Evolutionary conservation across 805 yeast genomes (phyloP), one percentile per base, ranked within the genome.

Genomic region (Candida michaelii): DNA sequence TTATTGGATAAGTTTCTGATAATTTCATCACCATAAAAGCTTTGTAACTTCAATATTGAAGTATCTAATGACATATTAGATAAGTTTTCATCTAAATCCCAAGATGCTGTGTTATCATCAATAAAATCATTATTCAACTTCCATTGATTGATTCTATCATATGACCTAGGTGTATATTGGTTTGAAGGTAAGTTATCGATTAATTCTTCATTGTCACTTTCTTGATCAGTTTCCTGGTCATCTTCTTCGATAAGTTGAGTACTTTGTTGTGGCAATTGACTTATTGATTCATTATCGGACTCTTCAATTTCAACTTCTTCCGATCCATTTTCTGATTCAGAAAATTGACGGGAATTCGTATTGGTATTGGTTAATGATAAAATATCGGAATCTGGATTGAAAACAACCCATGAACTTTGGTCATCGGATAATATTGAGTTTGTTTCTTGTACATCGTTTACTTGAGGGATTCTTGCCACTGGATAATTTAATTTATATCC

Each of bases 51-150:
- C 17, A 45, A 40, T 5, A 54, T 45, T 5, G 45, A 40, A 3
- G 52, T 53, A 29, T 47, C 53, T 23, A 49, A 36, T 4, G 43
- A 25, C 24, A 46, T 42, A n/a, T 25, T 40, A 6, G 50, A 45
- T 23, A 48, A 40, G 43, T 55, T 50, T 37, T 62, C 66, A 37
- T 64, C 69, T 34, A 66, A 48, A 42, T 66, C 62, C 69, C 69
- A 65, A 31, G 62, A 56, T 13, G 71, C 71, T 5, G 59, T 53
- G 47, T 66, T 65, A 41, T 65, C 71, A 44, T 61, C 65, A 7
- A 60, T 50, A 10, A 60, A 30, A 14, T 54, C 56, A 13, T 44
- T 50, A 7, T 45, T 38, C 14, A 48, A 37, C n/a, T 54, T 51
- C 62, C 60, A 59, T 23, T 47, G 51, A 27, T 51, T 46, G 15